Base-by-base conservation (phyloP, 2,329 filamentous ascomycete species). In the Fusarium penzigii region DNA sequence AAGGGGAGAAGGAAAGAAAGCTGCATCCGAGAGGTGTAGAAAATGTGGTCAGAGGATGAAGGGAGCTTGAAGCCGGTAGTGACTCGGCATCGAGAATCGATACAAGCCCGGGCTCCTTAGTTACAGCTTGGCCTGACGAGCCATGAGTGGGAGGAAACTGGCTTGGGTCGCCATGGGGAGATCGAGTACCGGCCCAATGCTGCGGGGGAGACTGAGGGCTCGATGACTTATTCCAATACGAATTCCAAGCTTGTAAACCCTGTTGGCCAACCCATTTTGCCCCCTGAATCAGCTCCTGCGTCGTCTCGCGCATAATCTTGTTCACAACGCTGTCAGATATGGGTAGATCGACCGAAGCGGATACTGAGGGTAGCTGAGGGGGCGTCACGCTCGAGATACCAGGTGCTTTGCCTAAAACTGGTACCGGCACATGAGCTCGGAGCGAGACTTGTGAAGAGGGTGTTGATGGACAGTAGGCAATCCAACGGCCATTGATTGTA, bases 71-170 rank as follows among this genome's bases (percentile, higher is more conserved):
- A 68, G 60, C 72, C 56, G 68, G 78, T 46, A 92, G 72, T 20
- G 74, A 76, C 42, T 89, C 82, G 16, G 90, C 67, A 67, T 94
- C 90, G 45, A 92, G 71, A 42, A 95, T 81, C 1, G 89, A 90
- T 14, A 94, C 84, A 13, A 93, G 73, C 5, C 88, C 84, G 2
- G 89, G 85, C 62, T 94, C 89, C 66, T 85, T 80, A 58, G 76
- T 72, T 61, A 82, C 67, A 53, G 75, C 72, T 52, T 84, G 83
- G 10, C 85, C 79, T 39, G 78, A 72, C 11, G 82, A 74, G 4
- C 85, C 87, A 65, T 93, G 89, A 0, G 89, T 92, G 0, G 89
- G 89, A 29, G 89, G 89, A 57, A 92, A 92, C 55, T 85, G 81
- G 14, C 61, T 52, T 8, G 68, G 58, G 38, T 85, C 83, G 14